Base-by-base conservation (phyloP, 495 filamentous ascomycete species). In the Cercophora scortea region DNA sequence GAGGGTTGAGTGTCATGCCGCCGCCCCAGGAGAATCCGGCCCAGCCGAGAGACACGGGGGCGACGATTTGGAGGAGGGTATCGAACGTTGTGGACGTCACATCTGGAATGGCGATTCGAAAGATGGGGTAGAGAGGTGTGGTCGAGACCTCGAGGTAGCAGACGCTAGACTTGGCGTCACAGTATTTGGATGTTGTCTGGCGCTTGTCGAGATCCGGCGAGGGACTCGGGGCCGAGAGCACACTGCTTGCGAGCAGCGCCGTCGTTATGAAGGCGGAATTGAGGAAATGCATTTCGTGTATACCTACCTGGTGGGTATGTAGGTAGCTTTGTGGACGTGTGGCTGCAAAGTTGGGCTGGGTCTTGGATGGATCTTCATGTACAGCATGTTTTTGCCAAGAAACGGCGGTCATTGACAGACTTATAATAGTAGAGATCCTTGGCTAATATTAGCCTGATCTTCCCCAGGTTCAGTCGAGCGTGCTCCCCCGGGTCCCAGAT, bases 21-120 rank as follows among this genome's bases (percentile, higher is more conserved):
- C 75, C 74, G 47, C 70, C 74, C 74, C 72, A 76, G 7, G 69
- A 62, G 35, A 77, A 55, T 9, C 70, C 74, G 3, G 63, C 65
- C 75, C 75, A 78, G 32, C 65, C 69, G 7, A 68, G 63, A 8
- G 56, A 39, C 8, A 65, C 62, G 1, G 70, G 70, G 18, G 71
- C 61, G 35, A 69, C 59, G 16, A 77, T 61, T 57, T 74, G 70
- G 32, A 77, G 56, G 1, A 78, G 60, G 10, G 70, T 59, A 50
- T 77, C 74, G 47, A 68, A 77, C 1, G 71, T 54, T 0, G 58
- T 59, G 10, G 66, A 16, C 0, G 63, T 42, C 6, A 56, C 62
- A 19, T 58, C 60, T 8, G 75, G 73, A 15, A 77, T 64, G 8
- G 75, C 73, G 38, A 78, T 63, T 4, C 73, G 66, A 53, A 61